Evolutionary conservation across 164 flowering plant genomes (phyloP), one percentile per base, ranked within the genome.

Genomic region (Chimonanthus salicifolius): DNA sequence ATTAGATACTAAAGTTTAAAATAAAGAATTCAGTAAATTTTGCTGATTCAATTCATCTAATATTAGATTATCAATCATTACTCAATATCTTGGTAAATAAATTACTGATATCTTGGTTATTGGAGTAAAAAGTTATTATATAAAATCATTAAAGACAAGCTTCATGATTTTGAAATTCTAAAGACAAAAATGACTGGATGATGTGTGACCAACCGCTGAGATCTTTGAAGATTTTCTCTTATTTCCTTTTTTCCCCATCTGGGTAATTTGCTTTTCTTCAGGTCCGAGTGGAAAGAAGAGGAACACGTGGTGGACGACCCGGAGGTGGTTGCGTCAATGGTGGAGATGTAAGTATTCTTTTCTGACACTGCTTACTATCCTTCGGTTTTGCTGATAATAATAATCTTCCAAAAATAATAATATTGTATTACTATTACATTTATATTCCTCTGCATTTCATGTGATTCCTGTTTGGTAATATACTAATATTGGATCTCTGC

Each of bases 261-360:
- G 60, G 60, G 15, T 54, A 5, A 13, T 54, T 54, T 4, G 33
- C 33, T 33, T 54, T 13, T 54, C 15, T 54, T 10, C 60, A 54
- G 60, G 60, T 54, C 60, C 5, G 60, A 54, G 13, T 87, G 92
- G 87, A 62, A 62, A n/a, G 43, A 18, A 21, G 65, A 62, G 65
- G 65, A 33, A 5, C 68, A 65, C n/a, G 68, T 20, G 18, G 49
- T 44, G 45, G 68, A 65, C 10, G 47, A 65, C 10, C 68, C 68
- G 21, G 68, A 65, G 21, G 68, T 6, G 46, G 68, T 65, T 9
- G 68, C 68, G 33, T 33, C 68, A 4, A 20, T 65, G 68, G 47
- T 65, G 46, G 68, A 65, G 46, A 65, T 45, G 47, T n/a, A 63
- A 21, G 60, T 54, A 5, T 13, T 16, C 60, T 10, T 10, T 16